Conservation (phyloP, 2,329 filamentous ascomycete genomes). For the Penicillium nordicum region DNA sequence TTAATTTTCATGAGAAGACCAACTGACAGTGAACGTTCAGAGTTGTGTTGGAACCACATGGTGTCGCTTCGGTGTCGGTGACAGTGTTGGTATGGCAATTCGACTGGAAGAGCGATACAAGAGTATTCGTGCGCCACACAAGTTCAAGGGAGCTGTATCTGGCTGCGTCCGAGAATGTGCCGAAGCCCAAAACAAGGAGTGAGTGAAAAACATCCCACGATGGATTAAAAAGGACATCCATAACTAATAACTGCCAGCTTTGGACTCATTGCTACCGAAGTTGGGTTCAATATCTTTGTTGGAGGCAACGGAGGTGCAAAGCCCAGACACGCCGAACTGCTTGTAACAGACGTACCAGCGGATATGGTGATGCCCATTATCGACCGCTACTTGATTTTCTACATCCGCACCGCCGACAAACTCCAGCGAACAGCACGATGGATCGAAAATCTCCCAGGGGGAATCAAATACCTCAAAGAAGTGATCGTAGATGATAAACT, state of each 20-base stretch:
- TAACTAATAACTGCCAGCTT: constrained; percentile 53
- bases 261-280: constrained; percentile 85
- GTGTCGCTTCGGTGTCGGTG: constrained; percentile 85
- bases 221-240: no score
- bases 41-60: constrained; percentile 87
- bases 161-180: constrained; percentile 92
- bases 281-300: constrained; percentile 90
- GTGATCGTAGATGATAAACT: constrained; percentile 83
- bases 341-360: constrained; percentile 81
- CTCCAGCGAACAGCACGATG: constrained; percentile 85
- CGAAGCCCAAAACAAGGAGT: constrained; percentile 90
- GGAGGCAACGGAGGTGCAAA: constrained; percentile 86
- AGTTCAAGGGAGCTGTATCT: constrained; percentile 85
- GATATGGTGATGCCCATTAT: constrained; percentile 79
- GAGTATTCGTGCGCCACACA: constrained; percentile 82
- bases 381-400: constrained; percentile 88
- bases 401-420: constrained; percentile 87
- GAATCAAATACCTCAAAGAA: constrained; percentile 75
- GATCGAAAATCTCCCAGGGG: constrained; percentile 79
- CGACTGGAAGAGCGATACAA: constrained; percentile 87
- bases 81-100: constrained; percentile 88
- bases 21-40: constrained; percentile 27
- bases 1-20: not conserved
- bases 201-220: constrained; percentile 27
- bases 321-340: constrained; percentile 74